Base-by-base conservation (phyloP, 345 rosid genomes). In the Punica granatum region DNA sequence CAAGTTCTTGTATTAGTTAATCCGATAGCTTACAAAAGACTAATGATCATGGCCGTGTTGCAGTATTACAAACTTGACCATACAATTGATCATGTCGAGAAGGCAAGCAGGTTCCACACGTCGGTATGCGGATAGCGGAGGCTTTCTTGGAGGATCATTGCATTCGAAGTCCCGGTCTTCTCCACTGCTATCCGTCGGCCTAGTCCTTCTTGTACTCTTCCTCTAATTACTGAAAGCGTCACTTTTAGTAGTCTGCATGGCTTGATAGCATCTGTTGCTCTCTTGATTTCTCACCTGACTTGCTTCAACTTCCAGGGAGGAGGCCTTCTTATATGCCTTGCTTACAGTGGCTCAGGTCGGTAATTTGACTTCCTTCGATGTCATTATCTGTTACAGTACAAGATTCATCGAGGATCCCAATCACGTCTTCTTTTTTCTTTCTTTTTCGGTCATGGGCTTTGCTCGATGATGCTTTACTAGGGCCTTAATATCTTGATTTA, bases 111-210 rank as follows among this genome's bases (percentile, higher is more conserved):
- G 82, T 62, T 85, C 91, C 56, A 78, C 91, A 16, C 81, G 98
- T 31, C 88, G 97, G 30, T 78, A 85, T 25, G 94, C 77, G 1
- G 98, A 87, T 75, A 77, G 79, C 31, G 94, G 91, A 53, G 85
- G 80, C 83, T 87, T 89, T 68, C 86, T 93, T 68, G 69, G 81
- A 0, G 86, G 88, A 48, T 85, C 94, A 3, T 82, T 87, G 37
- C 90, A 90, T 64, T 87, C 94, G 14, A 93, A 90, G 73, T 87
- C 96, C 4, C 87, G 88, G 37, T 87, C 98, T 44, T 86, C 92
- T 35, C 97, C 97, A 43, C 43, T 89, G 6, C 35, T 93, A 56
- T 85, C 98, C 65, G 56, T 90, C 16, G 92, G 75, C 67, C 89
- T 93, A 72, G 78, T 90, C 72, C 65, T 89, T 36, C 80, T 90